phyloP scores from a whole-genome alignment of 495 filamentous ascomycete genomes.

The Penicillium salamii region DNA sequence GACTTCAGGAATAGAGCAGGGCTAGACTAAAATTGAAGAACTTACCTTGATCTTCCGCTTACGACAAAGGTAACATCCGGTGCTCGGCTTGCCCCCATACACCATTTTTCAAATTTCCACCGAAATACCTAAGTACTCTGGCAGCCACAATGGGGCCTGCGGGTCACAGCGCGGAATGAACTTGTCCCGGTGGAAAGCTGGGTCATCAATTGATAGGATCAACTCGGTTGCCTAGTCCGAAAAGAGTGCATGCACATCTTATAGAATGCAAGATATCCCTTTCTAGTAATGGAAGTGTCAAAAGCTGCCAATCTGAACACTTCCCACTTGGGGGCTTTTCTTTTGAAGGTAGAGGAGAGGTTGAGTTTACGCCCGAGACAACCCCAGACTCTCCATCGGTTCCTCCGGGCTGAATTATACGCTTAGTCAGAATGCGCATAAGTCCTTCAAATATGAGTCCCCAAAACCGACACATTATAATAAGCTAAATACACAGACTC shows the following conservation, averaged over 20 bases:
- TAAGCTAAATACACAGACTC: too few relatives aligned
- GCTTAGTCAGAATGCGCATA: background rate
- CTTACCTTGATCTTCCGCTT: conserved; percentile 49
- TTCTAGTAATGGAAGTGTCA: too few relatives aligned
- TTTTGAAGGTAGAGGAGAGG: background rate
- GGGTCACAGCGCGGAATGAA: conserved; percentile 6
- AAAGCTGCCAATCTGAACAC: too few relatives aligned
- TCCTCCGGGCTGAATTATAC: background rate
- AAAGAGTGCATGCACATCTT: conserved; percentile 11
- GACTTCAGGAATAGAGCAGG: too few relatives aligned
- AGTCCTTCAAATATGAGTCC: background rate
- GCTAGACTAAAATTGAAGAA: conserved; percentile 8
- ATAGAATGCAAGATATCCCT: background rate
- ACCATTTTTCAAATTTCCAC: conserved; percentile 37
- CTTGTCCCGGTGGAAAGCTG: too few relatives aligned
- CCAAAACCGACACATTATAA: background rate
- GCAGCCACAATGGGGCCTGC: background rate
- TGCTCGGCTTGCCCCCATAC: conserved; percentile 46
- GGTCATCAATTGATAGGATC: conserved; percentile 12
- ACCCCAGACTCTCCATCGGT: background rate
- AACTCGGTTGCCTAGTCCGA: conserved; percentile 21
- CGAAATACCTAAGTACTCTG: background rate
- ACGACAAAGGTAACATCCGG: conserved; percentile 47
- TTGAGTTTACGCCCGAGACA: background rate
- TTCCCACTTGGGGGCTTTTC: background rate